phyloP scores from a whole-genome alignment of 129 eudicot genomes.

The Oenanthe sinensis region DNA sequence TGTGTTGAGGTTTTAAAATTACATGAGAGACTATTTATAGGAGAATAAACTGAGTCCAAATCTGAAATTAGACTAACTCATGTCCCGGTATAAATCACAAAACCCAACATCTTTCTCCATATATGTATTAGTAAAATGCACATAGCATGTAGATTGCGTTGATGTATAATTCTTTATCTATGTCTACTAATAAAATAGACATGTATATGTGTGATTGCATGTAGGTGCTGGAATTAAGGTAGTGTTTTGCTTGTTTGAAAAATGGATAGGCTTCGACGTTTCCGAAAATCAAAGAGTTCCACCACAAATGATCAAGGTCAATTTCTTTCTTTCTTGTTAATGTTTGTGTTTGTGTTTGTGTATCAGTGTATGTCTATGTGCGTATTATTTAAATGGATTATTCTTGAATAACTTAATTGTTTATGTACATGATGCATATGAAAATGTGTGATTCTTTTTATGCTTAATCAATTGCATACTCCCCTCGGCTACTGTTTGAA shows the following conservation, averaged over 20 bases:
- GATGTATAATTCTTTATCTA: neutral
- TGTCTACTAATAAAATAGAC: neutral
- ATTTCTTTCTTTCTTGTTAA: neutral
- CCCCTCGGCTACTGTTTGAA: too few species aligned
- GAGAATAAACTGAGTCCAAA: too few species aligned
- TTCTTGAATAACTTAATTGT: slow-evolving; percentile 6
- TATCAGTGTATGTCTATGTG: neutral
- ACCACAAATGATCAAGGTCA: slow-evolving; percentile 31
- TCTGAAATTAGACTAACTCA: too few species aligned
- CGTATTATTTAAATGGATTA: too few species aligned
- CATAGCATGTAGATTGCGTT: neutral
- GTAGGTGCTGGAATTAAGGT: neutral
- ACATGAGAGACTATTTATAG: too few species aligned
- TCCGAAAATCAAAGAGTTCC: slow-evolving; percentile 23
- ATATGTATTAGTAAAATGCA: neutral
- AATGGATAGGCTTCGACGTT: slow-evolving; percentile 38
- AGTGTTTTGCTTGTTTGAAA: neutral
- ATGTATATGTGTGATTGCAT: neutral
- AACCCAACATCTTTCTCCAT: neutral
- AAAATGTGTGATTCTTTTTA: too few species aligned
- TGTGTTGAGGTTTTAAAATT: too few species aligned
- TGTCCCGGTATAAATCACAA: too few species aligned
- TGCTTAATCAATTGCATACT: too few species aligned
- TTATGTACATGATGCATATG: too few species aligned
- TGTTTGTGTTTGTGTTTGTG: neutral